Evolutionary conservation across 2,329 filamentous ascomycete genomes (phyloP).

Genomic region (Aureobasidium sp.): DNA sequence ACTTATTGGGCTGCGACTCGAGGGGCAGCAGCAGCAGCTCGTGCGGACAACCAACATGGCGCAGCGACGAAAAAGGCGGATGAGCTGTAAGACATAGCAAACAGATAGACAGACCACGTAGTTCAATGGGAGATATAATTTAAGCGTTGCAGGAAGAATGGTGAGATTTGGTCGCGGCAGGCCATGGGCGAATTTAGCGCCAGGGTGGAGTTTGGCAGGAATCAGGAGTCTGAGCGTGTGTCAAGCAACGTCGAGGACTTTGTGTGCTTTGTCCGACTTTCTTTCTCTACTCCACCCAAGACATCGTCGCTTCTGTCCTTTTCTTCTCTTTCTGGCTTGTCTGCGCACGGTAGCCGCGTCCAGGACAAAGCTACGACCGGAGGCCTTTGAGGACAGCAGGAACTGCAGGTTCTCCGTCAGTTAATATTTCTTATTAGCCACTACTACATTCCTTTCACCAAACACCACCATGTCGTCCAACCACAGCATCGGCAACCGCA

Average conservation of each 20-base stretch:
- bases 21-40: neutral
- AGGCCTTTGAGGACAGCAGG: constrained; percentile 77
- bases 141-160: neutral
- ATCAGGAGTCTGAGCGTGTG: constrained; percentile 8
- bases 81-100: neutral
- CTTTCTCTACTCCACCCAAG: neutral
- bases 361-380: constrained; percentile 17
- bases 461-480: constrained; percentile 31
- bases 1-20: neutral
- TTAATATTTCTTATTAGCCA: constrained; percentile 12
- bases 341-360: constrained; percentile 1
- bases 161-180: neutral
- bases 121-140: neutral
- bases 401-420: constrained; percentile 60
- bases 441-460: constrained; percentile 6
- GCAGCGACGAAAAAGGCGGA: neutral
- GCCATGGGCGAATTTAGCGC: constrained; percentile 3
- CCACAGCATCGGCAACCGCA: constrained; percentile 62
- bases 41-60: neutral
- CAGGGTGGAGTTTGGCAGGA: neutral
- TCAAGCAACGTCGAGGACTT: neutral
- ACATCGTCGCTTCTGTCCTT: constrained; percentile 2
- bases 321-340: neutral
- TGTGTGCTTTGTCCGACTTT: neutral
- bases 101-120: neutral